Evolutionary conservation across 306 rosid species (phyloP), one percentile per base, ranked within the genome.

Genomic region (Gillenia trifoliata): DNA sequence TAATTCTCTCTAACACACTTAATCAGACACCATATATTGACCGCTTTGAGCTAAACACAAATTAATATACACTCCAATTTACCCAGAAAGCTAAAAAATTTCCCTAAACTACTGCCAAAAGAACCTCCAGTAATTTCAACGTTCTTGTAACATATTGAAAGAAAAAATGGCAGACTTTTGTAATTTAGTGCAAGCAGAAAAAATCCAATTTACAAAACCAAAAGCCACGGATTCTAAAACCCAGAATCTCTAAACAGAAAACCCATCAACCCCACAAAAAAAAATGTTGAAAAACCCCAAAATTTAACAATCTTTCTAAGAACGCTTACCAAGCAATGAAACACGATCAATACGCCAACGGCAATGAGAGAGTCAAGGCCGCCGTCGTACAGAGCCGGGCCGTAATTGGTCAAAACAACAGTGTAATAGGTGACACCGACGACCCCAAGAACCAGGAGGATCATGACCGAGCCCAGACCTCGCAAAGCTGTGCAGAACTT

Each of bases 391-490:
- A 92, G 82, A 79, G 89, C 89, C n/a, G 96, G 99, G 31, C 89
- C 98, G 73, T 92, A 95, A 74, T 80, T 95, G 19, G 98, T 89
- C 83, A 95, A 83, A 85, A 95, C 99, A 52, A 95, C 95, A 65
- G 95, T 97, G 83, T 95, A 95, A 65, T 95, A 95, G 55, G 98
- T 95, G 49, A 92, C 98, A 40, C 99, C 97, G 60, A 95, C 96
- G 8, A 95, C 99, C 36, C 99, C 99, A 63, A 95, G 99, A 64
- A 95, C 99, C 80, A 95, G 68, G 11, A 95, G 87, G 70, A 95
- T 92, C 97, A 95, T 95, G 85, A 95, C 93, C 82, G 99, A 95
- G 70, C 99, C 99, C 73, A 95, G 84, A 64, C 98, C 99, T 71
- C 99, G 89, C 28, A 95, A 82, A 79, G 93, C 99, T 54, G 97